Conservation (phyloP, 176 grass and related monocot genomes). For the Raddia guianensis region DNA sequence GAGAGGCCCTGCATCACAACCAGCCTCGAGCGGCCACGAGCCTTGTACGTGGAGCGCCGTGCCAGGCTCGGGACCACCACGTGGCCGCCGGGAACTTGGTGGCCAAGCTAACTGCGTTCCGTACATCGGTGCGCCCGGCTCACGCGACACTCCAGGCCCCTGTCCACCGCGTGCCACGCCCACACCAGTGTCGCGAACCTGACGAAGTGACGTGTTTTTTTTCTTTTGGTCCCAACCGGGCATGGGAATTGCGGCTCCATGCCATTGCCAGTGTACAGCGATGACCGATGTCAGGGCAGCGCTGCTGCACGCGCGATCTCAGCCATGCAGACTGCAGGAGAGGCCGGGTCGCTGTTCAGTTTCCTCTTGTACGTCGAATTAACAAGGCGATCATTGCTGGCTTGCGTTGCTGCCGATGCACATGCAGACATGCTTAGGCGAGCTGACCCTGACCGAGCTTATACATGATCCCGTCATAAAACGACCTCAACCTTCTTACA, state of each 20-base stretch:
- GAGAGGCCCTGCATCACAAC: not conserved
- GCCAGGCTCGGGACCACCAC: slow-evolving; percentile 39
- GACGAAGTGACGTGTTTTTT: not conserved
- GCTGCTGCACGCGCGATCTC: not conserved
- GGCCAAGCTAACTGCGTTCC: not conserved
- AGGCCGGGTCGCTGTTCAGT: not conserved
- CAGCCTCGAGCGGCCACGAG: slow-evolving; percentile 16
- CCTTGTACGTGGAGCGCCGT: slow-evolving; percentile 30
- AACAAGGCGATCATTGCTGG: no score
- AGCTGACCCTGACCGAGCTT: no score
- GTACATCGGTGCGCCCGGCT: not conserved
- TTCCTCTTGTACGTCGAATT: not conserved
- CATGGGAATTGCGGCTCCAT: not conserved
- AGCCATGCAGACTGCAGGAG: not conserved
- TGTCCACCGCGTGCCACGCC: not conserved
- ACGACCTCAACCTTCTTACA: no score
- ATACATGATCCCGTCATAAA: no score
- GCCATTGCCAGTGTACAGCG: not conserved
- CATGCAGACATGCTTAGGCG: no score
- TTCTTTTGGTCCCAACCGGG: not conserved
- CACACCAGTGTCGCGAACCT: no score
- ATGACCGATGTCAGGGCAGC: not conserved
- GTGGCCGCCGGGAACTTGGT: slow-evolving; percentile 43
- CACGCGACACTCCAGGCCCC: not conserved
- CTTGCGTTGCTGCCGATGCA: no score